These are phyloP conservation scores for Arthrobotrys musiformis DNA, from an alignment of 2,329 filamentous ascomycete genomes.

Conservation along the genomic window DNA sequence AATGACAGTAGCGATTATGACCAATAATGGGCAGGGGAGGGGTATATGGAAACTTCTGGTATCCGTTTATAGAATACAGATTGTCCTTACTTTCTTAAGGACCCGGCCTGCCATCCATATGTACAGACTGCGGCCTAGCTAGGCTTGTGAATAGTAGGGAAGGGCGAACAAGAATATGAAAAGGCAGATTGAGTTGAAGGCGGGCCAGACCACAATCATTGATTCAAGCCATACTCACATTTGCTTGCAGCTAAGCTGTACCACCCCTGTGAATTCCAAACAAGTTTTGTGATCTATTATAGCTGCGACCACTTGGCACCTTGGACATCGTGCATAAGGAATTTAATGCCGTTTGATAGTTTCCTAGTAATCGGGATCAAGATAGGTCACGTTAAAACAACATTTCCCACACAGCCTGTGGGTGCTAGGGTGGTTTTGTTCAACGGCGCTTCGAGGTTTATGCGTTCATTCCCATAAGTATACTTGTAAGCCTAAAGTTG, in stretches of 20 bases:
- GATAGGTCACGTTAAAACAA: constrained; percentile 28
- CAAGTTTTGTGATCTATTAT: not conserved
- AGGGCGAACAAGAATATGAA: constrained; percentile 13
- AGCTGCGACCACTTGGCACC: constrained; percentile 11
- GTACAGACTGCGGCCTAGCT: constrained; percentile 16
- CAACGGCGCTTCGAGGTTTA: constrained; percentile 45
- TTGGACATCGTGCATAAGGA: constrained; percentile 24
- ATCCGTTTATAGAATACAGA: constrained; percentile 3
- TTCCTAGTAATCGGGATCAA: not conserved
- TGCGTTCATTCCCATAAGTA: constrained; percentile 18
- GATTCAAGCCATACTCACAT: not conserved
- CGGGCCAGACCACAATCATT: constrained; percentile 6
- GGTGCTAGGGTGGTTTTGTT: constrained; percentile 8
- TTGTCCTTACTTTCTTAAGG: not conserved
- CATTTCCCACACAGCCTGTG: constrained; percentile 15
- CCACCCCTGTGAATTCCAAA: not conserved
- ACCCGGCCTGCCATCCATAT: constrained; percentile 11
- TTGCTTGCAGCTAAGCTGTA: not conserved
- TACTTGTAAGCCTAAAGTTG: constrained; percentile 9
- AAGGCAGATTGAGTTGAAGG: constrained; percentile 1
- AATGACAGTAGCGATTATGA: constrained; percentile 23
- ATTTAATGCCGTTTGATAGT: constrained; percentile 31
- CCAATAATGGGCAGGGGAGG: constrained; percentile 31
- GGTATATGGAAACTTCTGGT: not conserved
- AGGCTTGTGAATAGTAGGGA: not conserved